Evolutionary conservation across 148 eudicot species (phyloP), one percentile per base, ranked within the genome.

Genomic region (Chenopodium album): DNA sequence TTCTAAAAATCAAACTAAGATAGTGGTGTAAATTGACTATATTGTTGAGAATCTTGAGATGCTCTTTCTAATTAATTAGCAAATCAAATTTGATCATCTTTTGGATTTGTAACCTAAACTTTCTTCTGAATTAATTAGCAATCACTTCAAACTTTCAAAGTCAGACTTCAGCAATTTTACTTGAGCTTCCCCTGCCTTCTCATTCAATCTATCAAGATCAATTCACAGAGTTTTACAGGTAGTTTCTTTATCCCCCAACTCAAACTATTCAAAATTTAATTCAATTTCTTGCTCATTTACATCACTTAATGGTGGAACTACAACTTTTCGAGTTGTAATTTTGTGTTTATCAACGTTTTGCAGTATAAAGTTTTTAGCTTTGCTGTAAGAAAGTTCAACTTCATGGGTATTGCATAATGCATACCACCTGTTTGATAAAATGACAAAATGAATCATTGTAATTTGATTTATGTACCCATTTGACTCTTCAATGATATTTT

Each of bases 181-280:
- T 37, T 5, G 1, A 13, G 54, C 54, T 50, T 50, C 52, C 13
- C 52, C 14, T 48, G 11, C 52, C 13, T 1, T 56, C 62, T 56
- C 7, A 56, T 56, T 56, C 22, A 20, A 5, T 62, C 66, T 62
- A 20, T 28, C 9, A 2, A 62, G 26, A 62, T 62, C 66, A 6
- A 62, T 62, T 62, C 66, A 22, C 37, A n/a, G 10, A 77, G 34
- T n/a, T 63, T 19, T 64, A 22, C 79, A 37, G 79, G 79, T 77
- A 44, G 37, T 70, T 70, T 70, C 47, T 37, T 41, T 32, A 5
- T 59, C 66, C n/a, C 66, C 66, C 22, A n/a, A 7, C n/a, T 8
- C 22, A 62, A 22, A 41, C 5, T 41, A 37, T 41, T 5, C 44
- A 41, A 50, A 50, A 9, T 50, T 9, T 13, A 50, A 11, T 50